A percentile compares a stretch with the other conserved stretches of the same genome.
Conservation (phyloP, 2,329 filamentous ascomycete genomes). For the Shiraia sp. region DNA sequence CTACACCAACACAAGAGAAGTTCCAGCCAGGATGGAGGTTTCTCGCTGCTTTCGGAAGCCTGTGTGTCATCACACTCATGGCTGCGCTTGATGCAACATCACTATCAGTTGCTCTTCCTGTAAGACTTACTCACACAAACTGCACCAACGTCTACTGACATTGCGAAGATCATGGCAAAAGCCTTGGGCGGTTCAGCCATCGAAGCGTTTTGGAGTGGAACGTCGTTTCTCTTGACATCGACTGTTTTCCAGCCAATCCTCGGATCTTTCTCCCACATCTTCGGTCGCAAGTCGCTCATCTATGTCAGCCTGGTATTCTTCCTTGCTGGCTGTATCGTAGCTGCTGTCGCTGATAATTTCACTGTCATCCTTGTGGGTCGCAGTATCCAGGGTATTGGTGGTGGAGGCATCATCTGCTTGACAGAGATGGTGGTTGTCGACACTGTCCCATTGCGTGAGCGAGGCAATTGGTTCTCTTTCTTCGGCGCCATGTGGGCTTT, state of each 20-base stretch:
- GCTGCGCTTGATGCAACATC: constrained; percentile 69
- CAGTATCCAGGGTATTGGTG: constrained; percentile 47
- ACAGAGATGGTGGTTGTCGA: constrained; percentile 53
- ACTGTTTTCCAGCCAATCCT: constrained; percentile 48
- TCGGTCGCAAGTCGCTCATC: constrained; percentile 46
- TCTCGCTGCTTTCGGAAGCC: constrained; percentile 46
- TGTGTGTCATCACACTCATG: constrained; percentile 62
- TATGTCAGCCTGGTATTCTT: constrained; percentile 42
- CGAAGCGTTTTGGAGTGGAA: constrained; percentile 50
- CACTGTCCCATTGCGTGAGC: constrained; percentile 49
- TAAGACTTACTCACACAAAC: constrained; percentile 14
- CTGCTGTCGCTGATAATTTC: constrained; percentile 45
- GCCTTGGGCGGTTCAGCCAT: constrained; percentile 43
- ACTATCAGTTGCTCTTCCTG: constrained; percentile 62
- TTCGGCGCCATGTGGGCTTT: constrained; percentile 57
- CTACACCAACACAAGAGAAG: constrained; percentile 13
- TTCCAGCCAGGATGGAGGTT: constrained; percentile 40
- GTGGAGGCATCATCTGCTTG: constrained; percentile 48
- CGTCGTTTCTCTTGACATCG: constrained; percentile 45
- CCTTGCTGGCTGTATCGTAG: constrained; percentile 41
- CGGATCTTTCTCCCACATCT: constrained; percentile 46
- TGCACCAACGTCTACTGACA: constrained; percentile 6
- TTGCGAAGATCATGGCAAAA: constrained; percentile 41
- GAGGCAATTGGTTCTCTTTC: constrained; percentile 49
- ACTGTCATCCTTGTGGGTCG: constrained; percentile 44